Conservation (phyloP, 2,329 filamentous ascomycete genomes). For the Pestalotiopsis fici region DNA sequence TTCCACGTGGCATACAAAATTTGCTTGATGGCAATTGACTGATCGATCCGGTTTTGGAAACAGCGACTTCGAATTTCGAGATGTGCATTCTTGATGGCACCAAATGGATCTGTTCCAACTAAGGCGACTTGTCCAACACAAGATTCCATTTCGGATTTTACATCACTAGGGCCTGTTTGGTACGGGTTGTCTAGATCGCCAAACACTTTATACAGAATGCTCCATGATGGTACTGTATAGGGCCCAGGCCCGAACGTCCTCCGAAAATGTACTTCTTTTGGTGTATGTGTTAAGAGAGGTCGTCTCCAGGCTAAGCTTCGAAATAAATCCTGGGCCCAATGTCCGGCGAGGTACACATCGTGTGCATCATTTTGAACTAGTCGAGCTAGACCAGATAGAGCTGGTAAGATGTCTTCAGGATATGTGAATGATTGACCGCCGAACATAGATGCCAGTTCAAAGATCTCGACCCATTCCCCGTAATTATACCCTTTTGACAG, state of each 20-base stretch:
- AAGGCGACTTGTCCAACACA: neutral
- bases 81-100: neutral
- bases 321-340: neutral
- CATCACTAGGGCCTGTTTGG: rapidly evolving
- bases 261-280: neutral
- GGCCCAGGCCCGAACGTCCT: neutral
- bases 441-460: neutral
- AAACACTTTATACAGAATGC: neutral
- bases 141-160: neutral
- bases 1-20: neutral
- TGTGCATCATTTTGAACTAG: neutral
- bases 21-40: neutral
- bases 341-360: neutral
- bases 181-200: neutral
- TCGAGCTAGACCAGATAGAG: neutral
- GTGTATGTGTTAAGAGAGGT: neutral
- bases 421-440: neutral
- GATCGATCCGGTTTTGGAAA: neutral
- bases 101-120: neutral
- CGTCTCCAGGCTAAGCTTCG: neutral
- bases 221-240: neutral
- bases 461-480: neutral
- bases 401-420: neutral
- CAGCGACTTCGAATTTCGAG: neutral
- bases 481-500: neutral